These are phyloP conservation scores for Neoboletus brunneissimus DNA, from an alignment of 768 basidiomycete genomes.

Conservation along the genomic window DNA sequence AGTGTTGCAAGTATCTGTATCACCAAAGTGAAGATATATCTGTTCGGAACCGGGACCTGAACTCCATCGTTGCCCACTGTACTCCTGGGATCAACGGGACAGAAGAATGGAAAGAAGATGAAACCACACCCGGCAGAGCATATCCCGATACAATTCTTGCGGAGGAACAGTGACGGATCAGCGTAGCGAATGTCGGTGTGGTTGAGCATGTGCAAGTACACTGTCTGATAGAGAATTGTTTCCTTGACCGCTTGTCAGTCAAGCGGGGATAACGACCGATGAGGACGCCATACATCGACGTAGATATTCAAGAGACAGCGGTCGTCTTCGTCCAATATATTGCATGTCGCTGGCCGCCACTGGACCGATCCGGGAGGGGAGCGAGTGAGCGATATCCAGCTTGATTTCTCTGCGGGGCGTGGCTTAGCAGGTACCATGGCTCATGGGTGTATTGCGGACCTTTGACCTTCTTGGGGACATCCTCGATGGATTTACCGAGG, in stretches of 20 bases:
- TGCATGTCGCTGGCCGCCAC: constrained; percentile 75
- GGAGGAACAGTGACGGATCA: constrained; percentile 73
- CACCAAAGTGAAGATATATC: constrained; percentile 70
- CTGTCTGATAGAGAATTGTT: constrained; percentile 67
- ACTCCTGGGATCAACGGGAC: constrained; percentile 5
- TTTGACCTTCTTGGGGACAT: constrained; percentile 53
- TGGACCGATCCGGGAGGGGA: constrained; percentile 51
- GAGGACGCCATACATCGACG: constrained; percentile 53
- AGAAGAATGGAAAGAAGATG: constrained; percentile 1
- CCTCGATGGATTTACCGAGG: constrained; percentile 38
- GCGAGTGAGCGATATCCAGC: constrained; percentile 63
- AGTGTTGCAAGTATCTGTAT: constrained; percentile 58
- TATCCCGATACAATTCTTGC: constrained; percentile 73
- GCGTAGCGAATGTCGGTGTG: constrained; percentile 79
- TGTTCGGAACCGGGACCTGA: constrained; percentile 54
- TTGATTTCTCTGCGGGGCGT: constrained; percentile 57
- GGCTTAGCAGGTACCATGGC: not conserved
- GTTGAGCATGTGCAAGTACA: constrained; percentile 67
- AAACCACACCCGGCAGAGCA: constrained; percentile 54
- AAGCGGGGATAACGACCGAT: not conserved
- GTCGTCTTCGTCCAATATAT: constrained; percentile 63
- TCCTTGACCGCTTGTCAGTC: constrained; percentile 45
- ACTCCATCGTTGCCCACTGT: constrained; percentile 61
- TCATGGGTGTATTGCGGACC: constrained; percentile 38
- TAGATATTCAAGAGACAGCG: constrained; percentile 71